Evolutionary conservation across 768 basidiomycete species (phyloP).

Genomic region (Tubosaeta sp.): DNA sequence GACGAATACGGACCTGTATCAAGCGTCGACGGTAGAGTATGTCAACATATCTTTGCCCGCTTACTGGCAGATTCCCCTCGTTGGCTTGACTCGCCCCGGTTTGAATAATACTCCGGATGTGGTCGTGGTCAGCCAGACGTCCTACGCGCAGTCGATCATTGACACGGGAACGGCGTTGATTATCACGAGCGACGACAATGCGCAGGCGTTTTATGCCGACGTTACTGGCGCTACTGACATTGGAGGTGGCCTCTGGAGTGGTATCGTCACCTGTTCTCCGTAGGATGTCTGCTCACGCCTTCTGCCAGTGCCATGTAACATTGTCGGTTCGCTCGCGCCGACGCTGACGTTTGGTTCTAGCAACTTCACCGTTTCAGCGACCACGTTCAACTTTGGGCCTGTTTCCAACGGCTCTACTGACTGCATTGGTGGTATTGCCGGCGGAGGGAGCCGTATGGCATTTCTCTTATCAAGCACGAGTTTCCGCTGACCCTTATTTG

Average conservation of each 20-base stretch:
- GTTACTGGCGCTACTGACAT: constrained; percentile 27
- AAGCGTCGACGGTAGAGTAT: constrained; percentile 39
- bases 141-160: constrained; percentile 28
- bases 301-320: constrained; percentile 32
- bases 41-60: constrained; percentile 26
- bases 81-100: constrained; percentile 25
- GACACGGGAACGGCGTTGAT: constrained; percentile 33
- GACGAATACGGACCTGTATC: constrained; percentile 42
- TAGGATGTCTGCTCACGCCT: background rate
- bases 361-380: constrained; percentile 33
- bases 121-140: constrained; percentile 21
- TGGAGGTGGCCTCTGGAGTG: constrained; percentile 35
- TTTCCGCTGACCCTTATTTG: background rate
- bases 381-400: constrained; percentile 42
- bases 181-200: constrained; percentile 22
- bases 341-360: constrained; percentile 38
- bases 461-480: background rate
- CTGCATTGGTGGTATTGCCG: constrained; percentile 37
- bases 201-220: constrained; percentile 25
- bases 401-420: constrained; percentile 25
- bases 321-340: constrained; percentile 22
- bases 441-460: constrained; percentile 21
- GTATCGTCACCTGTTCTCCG: constrained; percentile 4
- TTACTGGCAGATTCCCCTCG: constrained; percentile 37
- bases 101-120: constrained; percentile 17